Evolutionary conservation across 2,329 filamentous ascomycete species (phyloP).

Genomic region (Alternaria arborescens): DNA sequence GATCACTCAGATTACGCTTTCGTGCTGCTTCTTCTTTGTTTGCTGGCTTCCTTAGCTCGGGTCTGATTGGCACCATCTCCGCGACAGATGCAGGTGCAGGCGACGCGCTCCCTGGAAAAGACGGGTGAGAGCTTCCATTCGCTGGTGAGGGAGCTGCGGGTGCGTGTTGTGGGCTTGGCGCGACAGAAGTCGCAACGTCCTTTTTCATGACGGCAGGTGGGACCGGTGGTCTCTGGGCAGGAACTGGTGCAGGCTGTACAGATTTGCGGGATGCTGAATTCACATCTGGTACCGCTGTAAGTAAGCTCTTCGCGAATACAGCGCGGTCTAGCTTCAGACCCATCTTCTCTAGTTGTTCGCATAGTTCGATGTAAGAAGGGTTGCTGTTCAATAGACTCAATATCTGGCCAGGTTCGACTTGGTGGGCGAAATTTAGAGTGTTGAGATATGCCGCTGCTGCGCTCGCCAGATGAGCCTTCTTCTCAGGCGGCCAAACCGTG

Average conservation of each 20-base stretch:
- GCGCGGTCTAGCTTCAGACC: conserved; percentile 62
- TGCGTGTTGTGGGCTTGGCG: conserved; percentile 24
- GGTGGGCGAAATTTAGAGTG: conserved; percentile 53
- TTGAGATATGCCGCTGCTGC: conserved; percentile 60
- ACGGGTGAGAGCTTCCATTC: conserved; percentile 22
- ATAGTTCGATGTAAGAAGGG: conserved; percentile 65
- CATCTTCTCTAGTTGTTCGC: conserved; percentile 60
- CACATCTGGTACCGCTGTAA: conserved; percentile 56
- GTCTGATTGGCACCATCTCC: conserved; percentile 42
- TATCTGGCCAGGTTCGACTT: conserved; percentile 53
- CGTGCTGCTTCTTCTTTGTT: conserved; percentile 65
- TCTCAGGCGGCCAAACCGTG: conserved; percentile 62
- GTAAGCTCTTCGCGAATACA: conserved; percentile 61
- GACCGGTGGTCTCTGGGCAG: conserved; percentile 23
- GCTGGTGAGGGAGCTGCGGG: conserved; percentile 27
- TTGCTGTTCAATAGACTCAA: conserved; percentile 60
- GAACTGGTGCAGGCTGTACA: conserved; percentile 19
- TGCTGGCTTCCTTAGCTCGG: conserved; percentile 46
- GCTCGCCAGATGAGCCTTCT: conserved; percentile 60
- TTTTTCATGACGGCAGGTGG: conserved; percentile 35
- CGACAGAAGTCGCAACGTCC: conserved; percentile 25
- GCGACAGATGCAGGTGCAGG: conserved; percentile 37
- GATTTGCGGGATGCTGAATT: conserved; percentile 40
- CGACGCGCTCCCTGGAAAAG: conserved; percentile 22
- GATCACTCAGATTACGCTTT: conserved; percentile 63